A percentile compares a stretch with the other conserved stretches of the same genome.
Evolutionary conservation across 2,329 filamentous ascomycete genomes (phyloP).

Genomic region (Epichloe brachyelytri): DNA sequence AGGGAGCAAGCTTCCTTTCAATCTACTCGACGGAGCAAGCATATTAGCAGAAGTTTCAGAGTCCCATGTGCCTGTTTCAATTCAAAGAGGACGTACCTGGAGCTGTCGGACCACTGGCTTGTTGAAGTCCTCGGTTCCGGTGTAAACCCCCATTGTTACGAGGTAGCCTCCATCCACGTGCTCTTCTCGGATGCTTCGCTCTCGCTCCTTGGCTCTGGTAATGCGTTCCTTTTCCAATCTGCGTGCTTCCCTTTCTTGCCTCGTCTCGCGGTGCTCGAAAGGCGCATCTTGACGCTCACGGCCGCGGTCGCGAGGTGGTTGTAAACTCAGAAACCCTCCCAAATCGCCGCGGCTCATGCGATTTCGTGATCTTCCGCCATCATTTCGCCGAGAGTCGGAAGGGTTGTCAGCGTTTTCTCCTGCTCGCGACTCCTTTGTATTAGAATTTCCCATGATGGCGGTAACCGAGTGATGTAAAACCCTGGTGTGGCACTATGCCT

Average conservation of each 20-base stretch:
- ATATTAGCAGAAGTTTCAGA: neutral
- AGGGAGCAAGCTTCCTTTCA: constrained; percentile 81
- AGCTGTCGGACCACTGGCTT: constrained; percentile 79
- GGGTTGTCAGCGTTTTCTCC: constrained; percentile 11
- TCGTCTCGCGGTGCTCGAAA: constrained; percentile 67
- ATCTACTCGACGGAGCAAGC: constrained; percentile 43
- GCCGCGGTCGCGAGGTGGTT: constrained; percentile 25
- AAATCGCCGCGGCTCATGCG: constrained; percentile 32
- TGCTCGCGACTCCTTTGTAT: constrained; percentile 26
- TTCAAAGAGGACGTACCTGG: constrained; percentile 47
- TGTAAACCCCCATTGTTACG: constrained; percentile 89
- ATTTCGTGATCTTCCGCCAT: constrained; percentile 13
- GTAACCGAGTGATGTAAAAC: neutral
- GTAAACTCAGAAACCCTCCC: constrained; percentile 30
- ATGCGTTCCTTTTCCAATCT: constrained; percentile 70
- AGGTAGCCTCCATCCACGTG: constrained; percentile 89
- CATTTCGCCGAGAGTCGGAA: constrained; percentile 6
- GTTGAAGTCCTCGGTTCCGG: constrained; percentile 83
- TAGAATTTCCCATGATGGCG: constrained; percentile 25
- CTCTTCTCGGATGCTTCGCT: constrained; percentile 82
- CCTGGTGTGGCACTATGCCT: too few relatives aligned
- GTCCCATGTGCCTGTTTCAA: constrained; percentile 8
- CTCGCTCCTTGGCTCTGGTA: constrained; percentile 67
- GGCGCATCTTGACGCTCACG: constrained; percentile 25
- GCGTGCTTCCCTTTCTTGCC: constrained; percentile 79